Evolutionary conservation across 192 early-diverging fungal genomes (phyloP), one percentile per base, ranked within the genome.

Genomic region (Coemansia sp.): DNA sequence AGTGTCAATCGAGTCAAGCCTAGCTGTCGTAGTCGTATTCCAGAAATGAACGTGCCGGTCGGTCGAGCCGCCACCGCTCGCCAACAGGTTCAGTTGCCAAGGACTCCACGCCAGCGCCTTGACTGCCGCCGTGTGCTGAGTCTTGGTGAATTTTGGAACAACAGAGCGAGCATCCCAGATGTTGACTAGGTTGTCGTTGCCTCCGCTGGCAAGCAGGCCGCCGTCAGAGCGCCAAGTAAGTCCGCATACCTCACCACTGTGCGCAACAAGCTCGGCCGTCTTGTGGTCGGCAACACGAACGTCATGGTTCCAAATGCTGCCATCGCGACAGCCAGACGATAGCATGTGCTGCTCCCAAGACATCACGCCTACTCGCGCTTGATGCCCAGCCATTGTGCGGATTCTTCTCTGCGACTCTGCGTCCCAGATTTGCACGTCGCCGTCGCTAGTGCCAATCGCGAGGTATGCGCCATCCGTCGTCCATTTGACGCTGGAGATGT

Each of bases 31-130:
- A n/a, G 84, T 86, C 1, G 89, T 86, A 72, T 97, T 94, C 95
- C 96, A 99, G 49, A 98, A 94, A 43, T 91, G 90, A 35, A 98
- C 96, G 22, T 91, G 86, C 20, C 89, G 86, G 69, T 99, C 97
- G 62, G 91, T 84, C 8, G 92, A 89, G 13, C 97, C 96, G 30
- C 96, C 97, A 24, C 97, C 97, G 0, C 90, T 91, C 1, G 95
- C 97, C 13, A 99, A 73, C 16, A 95, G 47, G 30, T 90, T 87
- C 49, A 74, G 75, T 59, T 94, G 91, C 93, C 92, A 96, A 24
- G 96, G 95, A 73, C 94, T 95, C 96, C 95, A 98, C 16, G 96
- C 93, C 16, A 98, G 64, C 1, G 95, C 95, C 82, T 96, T 95
- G 4, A 99, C 91, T 7, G 97, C 97, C 4, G 95, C 95, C 0